Conservation (phyloP, 164 flowering plant species). For the Piper betle region DNA sequence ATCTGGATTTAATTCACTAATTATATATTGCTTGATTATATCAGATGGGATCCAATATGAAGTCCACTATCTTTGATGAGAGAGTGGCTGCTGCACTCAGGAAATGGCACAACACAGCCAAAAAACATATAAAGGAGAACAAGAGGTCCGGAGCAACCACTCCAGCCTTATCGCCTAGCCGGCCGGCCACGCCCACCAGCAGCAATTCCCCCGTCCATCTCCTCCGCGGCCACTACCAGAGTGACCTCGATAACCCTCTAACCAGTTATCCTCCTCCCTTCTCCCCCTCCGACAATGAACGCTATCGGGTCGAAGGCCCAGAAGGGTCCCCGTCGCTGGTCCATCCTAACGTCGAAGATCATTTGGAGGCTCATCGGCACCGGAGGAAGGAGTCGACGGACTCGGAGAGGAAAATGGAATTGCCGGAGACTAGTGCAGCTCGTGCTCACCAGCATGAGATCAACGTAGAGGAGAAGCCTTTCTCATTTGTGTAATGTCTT, state of each 20-base stretch:
- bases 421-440: too few relatives aligned
- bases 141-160: constrained; percentile 15
- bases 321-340: too few relatives aligned
- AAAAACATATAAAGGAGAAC: constrained; percentile 41
- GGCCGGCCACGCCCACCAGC: constrained; percentile 35
- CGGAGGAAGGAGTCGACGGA: too few relatives aligned
- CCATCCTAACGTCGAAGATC: too few relatives aligned
- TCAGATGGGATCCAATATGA: too few relatives aligned
- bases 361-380: too few relatives aligned
- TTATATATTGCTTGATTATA: constrained; percentile 18
- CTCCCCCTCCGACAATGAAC: constrained; percentile 16
- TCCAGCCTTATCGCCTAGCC: constrained; percentile 29
- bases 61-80: too few relatives aligned
- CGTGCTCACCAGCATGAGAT: too few relatives aligned
- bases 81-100: constrained; percentile 44
- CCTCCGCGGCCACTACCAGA: constrained; percentile 19
- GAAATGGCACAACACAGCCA: constrained; percentile 63
- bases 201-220: constrained; percentile 47
- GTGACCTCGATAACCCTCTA: constrained; percentile 29
- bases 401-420: too few relatives aligned
- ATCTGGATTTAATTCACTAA: constrained; percentile 11
- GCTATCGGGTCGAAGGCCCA: constrained; percentile 23
- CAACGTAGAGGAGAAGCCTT: too few relatives aligned
- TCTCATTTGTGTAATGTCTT: too few relatives aligned
- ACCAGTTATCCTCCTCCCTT: constrained; percentile 21